A percentile compares a stretch with the other conserved stretches of the same genome.
These are phyloP conservation scores for Podila epicladia DNA, from an alignment of 192 early-diverging fungal species.

Conservation along the genomic window DNA sequence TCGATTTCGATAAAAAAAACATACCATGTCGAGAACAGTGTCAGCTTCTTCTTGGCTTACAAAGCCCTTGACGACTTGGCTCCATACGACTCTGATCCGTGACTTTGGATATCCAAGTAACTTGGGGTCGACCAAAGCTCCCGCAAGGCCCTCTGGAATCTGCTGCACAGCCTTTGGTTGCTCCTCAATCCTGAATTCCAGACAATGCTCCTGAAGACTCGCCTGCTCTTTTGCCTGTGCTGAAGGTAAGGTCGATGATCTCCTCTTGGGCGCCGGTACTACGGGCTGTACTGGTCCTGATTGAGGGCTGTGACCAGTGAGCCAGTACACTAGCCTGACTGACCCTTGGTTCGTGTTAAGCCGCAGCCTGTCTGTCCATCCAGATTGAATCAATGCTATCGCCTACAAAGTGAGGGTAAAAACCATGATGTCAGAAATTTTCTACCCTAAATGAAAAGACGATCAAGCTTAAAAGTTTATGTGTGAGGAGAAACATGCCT, in stretches of 20 bases:
- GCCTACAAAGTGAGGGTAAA: conserved; percentile 8
- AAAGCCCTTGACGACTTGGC: conserved; percentile 33
- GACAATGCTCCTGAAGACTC: conserved; percentile 35
- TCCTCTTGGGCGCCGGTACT: conserved; percentile 18
- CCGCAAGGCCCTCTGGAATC: conserved; percentile 43
- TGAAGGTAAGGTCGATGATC: conserved; percentile 14
- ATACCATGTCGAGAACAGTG: conserved; percentile 31
- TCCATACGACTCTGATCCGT: conserved; percentile 53
- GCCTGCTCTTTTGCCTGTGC: neutral
- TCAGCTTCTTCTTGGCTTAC: conserved; percentile 13
- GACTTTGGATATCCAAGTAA: conserved; percentile 60
- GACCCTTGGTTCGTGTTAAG: conserved; percentile 37
- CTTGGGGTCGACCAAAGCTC: conserved; percentile 50
- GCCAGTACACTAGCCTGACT: conserved; percentile 57
- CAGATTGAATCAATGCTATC: conserved; percentile 36
- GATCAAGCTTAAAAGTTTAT: too few relatives aligned
- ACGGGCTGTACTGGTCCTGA: conserved; percentile 7
- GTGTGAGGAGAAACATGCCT: conserved; percentile 46
- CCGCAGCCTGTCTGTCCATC: conserved; percentile 57
- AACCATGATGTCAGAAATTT: neutral
- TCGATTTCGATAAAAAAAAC: neutral
- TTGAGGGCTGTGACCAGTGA: conserved; percentile 12
- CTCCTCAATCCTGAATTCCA: conserved; percentile 47
- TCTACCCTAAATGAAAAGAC: too few relatives aligned
- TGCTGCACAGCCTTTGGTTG: conserved; percentile 1